These are phyloP conservation scores for Camelina hispida DNA, from an alignment of 345 rosid genomes.

Conservation along the genomic window DNA sequence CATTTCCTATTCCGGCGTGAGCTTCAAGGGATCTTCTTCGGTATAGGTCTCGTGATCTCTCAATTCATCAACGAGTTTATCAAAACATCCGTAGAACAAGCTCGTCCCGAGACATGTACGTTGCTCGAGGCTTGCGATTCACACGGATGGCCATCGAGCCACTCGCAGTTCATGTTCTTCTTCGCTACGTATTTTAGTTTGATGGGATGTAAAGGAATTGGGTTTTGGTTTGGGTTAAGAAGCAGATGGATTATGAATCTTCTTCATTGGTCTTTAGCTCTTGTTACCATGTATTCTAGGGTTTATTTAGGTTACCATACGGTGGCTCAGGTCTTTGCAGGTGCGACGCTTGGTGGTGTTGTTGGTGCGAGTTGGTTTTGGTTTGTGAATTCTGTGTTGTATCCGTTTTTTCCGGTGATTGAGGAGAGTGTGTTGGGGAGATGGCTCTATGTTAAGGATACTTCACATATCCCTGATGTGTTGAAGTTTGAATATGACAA, in stretches of 20 bases:
- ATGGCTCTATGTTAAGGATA: conserved; percentile 80
- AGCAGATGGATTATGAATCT: conserved; percentile 53
- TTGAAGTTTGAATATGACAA: conserved; percentile 94
- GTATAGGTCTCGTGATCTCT: conserved; percentile 75
- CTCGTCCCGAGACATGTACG: conserved; percentile 83
- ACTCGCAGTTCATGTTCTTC: conserved; percentile 90
- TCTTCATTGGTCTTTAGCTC: conserved; percentile 69
- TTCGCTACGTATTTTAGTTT: conserved; percentile 70
- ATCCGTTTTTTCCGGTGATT: conserved; percentile 63
- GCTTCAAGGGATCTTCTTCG: conserved; percentile 87
- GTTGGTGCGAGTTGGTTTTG: conserved; percentile 82
- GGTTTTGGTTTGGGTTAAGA: conserved; percentile 54
- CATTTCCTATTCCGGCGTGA: conserved; percentile 96
- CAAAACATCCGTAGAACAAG: conserved; percentile 76
- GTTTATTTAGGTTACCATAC: conserved; percentile 94
- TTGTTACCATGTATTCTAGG: conserved; percentile 86
- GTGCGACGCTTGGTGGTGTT: conserved; percentile 65
- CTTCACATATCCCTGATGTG: conserved; percentile 84
- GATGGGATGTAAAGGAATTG: conserved; percentile 65
- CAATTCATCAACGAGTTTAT: conserved; percentile 80
- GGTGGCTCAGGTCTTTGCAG: conserved; percentile 85
- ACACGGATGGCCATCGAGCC: conserved; percentile 99
- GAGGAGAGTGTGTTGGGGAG: conserved; percentile 85
- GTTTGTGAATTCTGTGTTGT: conserved; percentile 65
- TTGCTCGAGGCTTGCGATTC: conserved; percentile 94